A percentile compares a stretch with the other conserved stretches of the same genome.
These are phyloP conservation scores for Postia placenta DNA, from an alignment of 768 basidiomycete genomes.

Conservation along the genomic window DNA sequence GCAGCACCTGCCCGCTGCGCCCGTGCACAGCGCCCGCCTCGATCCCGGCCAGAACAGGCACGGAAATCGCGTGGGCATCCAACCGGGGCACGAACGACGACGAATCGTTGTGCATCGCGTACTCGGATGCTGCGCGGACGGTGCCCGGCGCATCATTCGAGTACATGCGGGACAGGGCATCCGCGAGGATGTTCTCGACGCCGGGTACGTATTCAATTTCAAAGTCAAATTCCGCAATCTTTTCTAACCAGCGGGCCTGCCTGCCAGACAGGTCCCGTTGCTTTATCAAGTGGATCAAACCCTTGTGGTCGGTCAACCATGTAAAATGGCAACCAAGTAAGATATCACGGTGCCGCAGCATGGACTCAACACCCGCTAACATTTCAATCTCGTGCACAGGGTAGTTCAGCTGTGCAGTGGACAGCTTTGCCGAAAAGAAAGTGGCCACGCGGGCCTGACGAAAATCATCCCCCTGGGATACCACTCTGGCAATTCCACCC, in stretches of 20 bases:
- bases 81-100: constrained; percentile 2
- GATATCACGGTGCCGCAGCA: constrained; percentile 27
- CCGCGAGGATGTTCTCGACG: constrained; percentile 20
- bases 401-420: constrained; percentile 24
- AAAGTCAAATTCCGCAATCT: constrained; percentile 25
- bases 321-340: constrained; percentile 20
- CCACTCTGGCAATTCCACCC: constrained; percentile 14
- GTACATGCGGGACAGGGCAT: constrained; percentile 20
- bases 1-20: not conserved
- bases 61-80: constrained; percentile 5
- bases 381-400: constrained; percentile 35
- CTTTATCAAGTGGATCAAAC: constrained; percentile 14
- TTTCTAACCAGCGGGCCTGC: constrained; percentile 25
- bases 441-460: constrained; percentile 12
- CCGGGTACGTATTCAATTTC: constrained; percentile 25
- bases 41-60: constrained; percentile 9
- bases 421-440: constrained; percentile 25
- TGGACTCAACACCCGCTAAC: constrained; percentile 29
- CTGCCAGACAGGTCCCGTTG: constrained; percentile 21
- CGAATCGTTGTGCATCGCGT: constrained; percentile 11
- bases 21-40: constrained; percentile 3
- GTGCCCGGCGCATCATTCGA: constrained; percentile 16
- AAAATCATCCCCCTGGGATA: constrained; percentile 19
- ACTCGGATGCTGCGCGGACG: constrained; percentile 18
- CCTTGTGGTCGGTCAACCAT: constrained; percentile 24